phyloP scores from a whole-genome alignment of 192 early-diverging fungal genomes.

The Coemansia sp. region DNA sequence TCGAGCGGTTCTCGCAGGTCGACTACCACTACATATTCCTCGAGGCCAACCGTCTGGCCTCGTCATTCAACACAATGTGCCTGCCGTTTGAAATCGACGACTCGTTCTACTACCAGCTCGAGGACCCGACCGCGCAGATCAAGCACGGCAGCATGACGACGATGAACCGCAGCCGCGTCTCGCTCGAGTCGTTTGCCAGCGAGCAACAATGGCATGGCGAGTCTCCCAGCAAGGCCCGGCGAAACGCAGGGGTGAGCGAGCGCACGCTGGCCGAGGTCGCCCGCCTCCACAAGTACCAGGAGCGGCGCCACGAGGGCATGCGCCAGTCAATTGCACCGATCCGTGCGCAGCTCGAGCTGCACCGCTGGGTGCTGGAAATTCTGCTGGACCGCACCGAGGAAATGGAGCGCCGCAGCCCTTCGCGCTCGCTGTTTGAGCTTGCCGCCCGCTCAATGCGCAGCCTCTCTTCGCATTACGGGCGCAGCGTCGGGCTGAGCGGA shows the following conservation, averaged over 20 bases:
- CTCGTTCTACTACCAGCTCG: conserved; percentile 20
- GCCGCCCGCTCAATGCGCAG: too few species aligned
- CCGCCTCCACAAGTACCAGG: conserved; percentile 12
- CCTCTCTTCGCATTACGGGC: not conserved
- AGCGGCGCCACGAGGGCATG: conserved; percentile 4
- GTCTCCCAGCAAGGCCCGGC: not conserved
- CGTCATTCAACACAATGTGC: conserved; percentile 40
- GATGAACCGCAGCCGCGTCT: conserved; percentile 10
- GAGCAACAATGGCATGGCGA: conserved; percentile 1
- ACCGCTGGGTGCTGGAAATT: conserved; percentile 12
- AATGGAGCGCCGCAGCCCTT: conserved; percentile 19
- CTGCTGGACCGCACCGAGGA: conserved; percentile 13
- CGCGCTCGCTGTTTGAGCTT: conserved; percentile 30
- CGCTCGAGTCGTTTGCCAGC: conserved; percentile 2
- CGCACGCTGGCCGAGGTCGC: conserved; percentile 12
- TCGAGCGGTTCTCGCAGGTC: conserved; percentile 40
- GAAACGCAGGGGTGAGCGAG: not conserved
- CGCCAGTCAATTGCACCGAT: conserved; percentile 12
- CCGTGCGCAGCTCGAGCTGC: conserved; percentile 19
- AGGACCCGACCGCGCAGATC: conserved; percentile 15
- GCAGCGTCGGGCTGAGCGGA: not conserved
- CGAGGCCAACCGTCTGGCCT: conserved; percentile 12
- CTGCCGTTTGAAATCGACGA: conserved; percentile 41
- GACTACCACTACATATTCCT: conserved; percentile 37
- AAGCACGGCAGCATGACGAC: conserved; percentile 27